These are phyloP conservation scores for Heliamphora exappendiculata DNA, from an alignment of 148 eudicot genomes.

Conservation along the genomic window DNA sequence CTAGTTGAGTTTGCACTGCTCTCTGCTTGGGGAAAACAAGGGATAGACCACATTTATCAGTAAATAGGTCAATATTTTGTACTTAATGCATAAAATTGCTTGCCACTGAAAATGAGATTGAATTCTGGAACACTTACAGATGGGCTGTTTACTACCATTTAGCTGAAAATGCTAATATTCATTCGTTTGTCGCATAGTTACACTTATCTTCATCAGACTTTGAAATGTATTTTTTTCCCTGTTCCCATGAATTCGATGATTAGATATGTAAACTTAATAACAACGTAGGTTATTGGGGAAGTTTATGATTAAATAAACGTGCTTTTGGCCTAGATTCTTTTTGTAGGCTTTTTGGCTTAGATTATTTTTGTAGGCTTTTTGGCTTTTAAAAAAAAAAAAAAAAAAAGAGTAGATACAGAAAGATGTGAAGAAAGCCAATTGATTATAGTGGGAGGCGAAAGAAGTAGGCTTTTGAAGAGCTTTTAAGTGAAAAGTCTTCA, in stretches of 20 bases:
- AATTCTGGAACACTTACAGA: slow-evolving; percentile 3
- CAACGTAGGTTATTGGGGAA: neutral
- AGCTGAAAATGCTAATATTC: neutral
- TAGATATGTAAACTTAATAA: neutral
- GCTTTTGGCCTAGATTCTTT: too few species aligned
- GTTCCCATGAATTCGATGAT: neutral
- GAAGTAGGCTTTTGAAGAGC: too few species aligned
- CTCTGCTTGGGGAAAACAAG: neutral
- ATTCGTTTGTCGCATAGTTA: neutral
- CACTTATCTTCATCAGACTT: neutral
- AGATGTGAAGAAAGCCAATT: too few species aligned
- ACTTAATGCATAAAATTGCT: neutral
- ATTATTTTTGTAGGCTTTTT: too few species aligned
- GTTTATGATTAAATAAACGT: neutral
- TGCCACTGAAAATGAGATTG: neutral
- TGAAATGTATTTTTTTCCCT: neutral
- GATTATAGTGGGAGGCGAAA: too few species aligned
- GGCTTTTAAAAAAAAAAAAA: too few species aligned
- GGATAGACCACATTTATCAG: neutral
- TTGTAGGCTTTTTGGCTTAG: too few species aligned
- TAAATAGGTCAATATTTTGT: neutral
- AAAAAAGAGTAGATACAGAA: too few species aligned
- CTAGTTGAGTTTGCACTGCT: neutral
- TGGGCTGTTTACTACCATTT: neutral
- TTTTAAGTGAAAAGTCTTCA: too few species aligned